Base-by-base conservation (phyloP, 129 eudicot genomes). In the Helianthus tuberosus region DNA sequence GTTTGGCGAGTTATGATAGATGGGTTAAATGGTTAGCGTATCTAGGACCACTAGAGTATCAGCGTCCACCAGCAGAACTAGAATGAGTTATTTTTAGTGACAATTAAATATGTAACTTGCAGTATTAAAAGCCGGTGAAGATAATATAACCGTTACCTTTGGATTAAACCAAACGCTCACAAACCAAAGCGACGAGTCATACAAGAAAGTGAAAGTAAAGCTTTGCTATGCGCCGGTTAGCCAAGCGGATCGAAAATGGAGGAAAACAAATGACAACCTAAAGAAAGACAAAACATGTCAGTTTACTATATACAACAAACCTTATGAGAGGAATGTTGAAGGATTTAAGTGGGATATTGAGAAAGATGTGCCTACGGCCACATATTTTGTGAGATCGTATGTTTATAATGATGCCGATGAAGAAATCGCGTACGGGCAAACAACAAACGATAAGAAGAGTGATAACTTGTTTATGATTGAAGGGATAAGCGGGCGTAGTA, bases 261-360 rank as follows among this genome's bases (percentile, higher is more conserved):
- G 86, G 71, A 77, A 64, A 27, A 82, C 86, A 2, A 17, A 49
- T 8, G 82, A 82, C 50, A 68, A 73, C 25, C 17, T 82, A 43
- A 62, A 64, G 71, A 82, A 78, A 68, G 83, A 83, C 81, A 83
- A 78, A 64, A 83, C 86, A 14, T 83, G 86, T 15, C 86, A 83
- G 50, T 74, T 64, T 66, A 78, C 75, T 4, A 64, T 83, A 6
- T 49, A 66, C n/a, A 66, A 67, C 59, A 68, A 68, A 68, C 64
- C 77, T 10, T 82, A 66, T 39, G 48, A 83, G 53, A 64, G 32
- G 57, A 36, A 38, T 7, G 69, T 60, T 8, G 78, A 83, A 43
- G 73, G 60, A 23, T 69, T 78, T n/a, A 64, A 54, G n/a, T 78
- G 86, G 86, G 35, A 27, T 55, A 55, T 74, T 6, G 77, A 73